phyloP scores from a whole-genome alignment of 306 rosid genomes.

The Glycine latifolia region DNA sequence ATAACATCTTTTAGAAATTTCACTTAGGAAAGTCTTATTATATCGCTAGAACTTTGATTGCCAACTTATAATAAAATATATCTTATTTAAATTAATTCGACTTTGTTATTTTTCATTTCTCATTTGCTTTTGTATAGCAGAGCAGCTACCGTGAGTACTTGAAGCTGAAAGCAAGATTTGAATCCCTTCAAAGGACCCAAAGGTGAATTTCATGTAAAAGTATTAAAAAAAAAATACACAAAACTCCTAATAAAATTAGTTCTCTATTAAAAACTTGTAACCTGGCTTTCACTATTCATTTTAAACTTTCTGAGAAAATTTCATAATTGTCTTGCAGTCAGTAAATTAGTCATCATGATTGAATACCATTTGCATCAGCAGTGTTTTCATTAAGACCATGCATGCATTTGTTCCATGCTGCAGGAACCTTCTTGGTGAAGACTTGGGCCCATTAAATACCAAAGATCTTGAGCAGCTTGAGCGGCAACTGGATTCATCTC shows the following conservation, averaged over 20 bases:
- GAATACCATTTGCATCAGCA: background rate
- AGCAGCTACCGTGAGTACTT: constrained; percentile 90
- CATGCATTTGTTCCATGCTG: constrained; percentile 15
- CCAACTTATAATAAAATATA: background rate
- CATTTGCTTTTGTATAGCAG: constrained; percentile 55
- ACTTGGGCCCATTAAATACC: constrained; percentile 83
- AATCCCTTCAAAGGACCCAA: constrained; percentile 90
- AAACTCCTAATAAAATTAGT: background rate
- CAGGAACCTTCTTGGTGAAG: constrained; percentile 97
- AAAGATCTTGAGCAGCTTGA: constrained; percentile 98
- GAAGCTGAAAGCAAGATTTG: constrained; percentile 85
- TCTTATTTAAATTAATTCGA: background rate
- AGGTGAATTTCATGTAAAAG: constrained; percentile 59
- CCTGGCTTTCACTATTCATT: background rate
- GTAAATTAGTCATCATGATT: background rate
- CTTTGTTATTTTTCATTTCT: constrained; percentile 39
- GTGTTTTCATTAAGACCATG: background rate
- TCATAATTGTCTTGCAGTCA: background rate
- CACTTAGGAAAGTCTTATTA: background rate
- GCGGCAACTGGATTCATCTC: constrained; percentile 86
- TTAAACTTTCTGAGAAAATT: background rate
- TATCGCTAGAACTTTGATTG: background rate
- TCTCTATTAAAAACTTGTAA: background rate
- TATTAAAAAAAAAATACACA: background rate
- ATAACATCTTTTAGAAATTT: background rate